These are phyloP conservation scores for Urtica urens DNA, from an alignment of 306 rosid genomes.

Conservation along the genomic window DNA sequence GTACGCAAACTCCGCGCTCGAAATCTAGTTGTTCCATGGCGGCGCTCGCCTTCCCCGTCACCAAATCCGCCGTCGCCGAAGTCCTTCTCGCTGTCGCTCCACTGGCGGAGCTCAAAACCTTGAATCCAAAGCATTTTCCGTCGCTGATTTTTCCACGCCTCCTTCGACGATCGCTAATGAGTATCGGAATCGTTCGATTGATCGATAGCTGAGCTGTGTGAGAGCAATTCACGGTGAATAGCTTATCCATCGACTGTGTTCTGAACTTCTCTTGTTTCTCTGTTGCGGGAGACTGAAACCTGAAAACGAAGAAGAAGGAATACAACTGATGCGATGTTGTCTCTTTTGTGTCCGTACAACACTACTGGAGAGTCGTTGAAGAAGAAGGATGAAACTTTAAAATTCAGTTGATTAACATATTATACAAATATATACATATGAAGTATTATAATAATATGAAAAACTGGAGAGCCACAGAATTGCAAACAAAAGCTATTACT, in stretches of 20 bases:
- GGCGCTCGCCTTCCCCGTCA: slow-evolving; percentile 30
- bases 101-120: slow-evolving; percentile 5
- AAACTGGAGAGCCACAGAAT: slow-evolving; percentile 22
- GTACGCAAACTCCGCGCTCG: slow-evolving; percentile 95
- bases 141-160: slow-evolving; percentile 17
- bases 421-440: neutral
- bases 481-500: neutral
- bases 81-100: slow-evolving; percentile 7
- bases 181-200: slow-evolving; percentile 3
- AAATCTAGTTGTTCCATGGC: slow-evolving; percentile 92
- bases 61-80: slow-evolving; percentile 2
- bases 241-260: slow-evolving; percentile 33
- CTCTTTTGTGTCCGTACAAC: neutral
- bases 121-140: slow-evolving; percentile 18
- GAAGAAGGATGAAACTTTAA: slow-evolving; percentile 4
- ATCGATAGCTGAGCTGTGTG: slow-evolving; percentile 15
- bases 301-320: slow-evolving; percentile 13
- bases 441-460: neutral
- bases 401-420: neutral
- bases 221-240: slow-evolving; percentile 20
- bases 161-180: neutral
- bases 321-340: neutral
- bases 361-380: neutral
- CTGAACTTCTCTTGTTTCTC: neutral
- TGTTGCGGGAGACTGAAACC: slow-evolving; percentile 13